phyloP scores from a whole-genome alignment of 306 rosid species.

The Medicago truncatula region DNA sequence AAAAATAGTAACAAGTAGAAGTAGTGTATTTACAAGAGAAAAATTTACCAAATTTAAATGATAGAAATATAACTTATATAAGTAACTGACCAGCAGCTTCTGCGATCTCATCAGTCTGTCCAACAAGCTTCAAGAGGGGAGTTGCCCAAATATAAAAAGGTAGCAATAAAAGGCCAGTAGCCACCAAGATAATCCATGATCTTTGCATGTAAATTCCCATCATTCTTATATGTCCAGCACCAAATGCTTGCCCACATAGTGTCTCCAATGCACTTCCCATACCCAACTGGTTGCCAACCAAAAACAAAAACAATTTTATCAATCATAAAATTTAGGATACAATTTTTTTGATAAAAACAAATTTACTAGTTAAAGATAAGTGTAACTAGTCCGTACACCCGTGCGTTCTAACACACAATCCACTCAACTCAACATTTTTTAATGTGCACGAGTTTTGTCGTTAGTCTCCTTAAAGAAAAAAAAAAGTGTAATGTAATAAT shows the following conservation, averaged over 20 bases:
- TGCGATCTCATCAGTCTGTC: constrained; percentile 63
- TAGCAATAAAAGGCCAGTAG: constrained; percentile 49
- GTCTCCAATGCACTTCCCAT: constrained; percentile 95
- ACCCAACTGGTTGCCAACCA: constrained; percentile 62
- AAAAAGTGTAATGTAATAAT: neutral
- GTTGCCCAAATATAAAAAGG: constrained; percentile 81
- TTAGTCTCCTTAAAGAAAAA: neutral
- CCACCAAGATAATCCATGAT: constrained; percentile 76
- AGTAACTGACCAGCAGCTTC: constrained; percentile 65
- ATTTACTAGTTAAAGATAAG: no score
- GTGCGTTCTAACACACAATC: neutral
- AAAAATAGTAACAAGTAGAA: no score
- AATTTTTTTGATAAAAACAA: no score
- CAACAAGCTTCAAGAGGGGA: constrained; percentile 59
- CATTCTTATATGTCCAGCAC: constrained; percentile 73
- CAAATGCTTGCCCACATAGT: constrained; percentile 81
- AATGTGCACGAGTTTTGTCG: neutral
- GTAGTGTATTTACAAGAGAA: neutral
- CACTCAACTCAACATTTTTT: neutral
- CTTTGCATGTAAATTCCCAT: constrained; percentile 86
- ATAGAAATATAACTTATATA: neutral
- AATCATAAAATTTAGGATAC: neutral
- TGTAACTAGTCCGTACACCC: no score
- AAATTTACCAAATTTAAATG: no score
- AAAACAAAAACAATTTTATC: neutral